Percentiles rank a stretch among this genome's conserved stretches.
Evolutionary conservation across 2,329 filamentous ascomycete species (phyloP).

Genomic region (Fusarium nodosum): DNA sequence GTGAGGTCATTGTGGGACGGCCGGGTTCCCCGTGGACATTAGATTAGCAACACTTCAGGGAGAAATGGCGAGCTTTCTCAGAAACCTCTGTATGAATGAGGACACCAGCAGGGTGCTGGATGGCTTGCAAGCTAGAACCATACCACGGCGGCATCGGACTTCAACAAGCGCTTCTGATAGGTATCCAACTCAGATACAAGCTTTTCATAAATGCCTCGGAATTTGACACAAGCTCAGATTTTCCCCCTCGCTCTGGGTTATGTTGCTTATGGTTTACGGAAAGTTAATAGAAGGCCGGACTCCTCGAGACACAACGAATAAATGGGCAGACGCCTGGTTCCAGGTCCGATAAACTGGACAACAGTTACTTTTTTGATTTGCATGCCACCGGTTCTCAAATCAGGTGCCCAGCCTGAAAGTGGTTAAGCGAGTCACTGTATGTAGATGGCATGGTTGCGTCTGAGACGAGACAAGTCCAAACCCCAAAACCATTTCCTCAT

Average conservation of each 20-base stretch:
- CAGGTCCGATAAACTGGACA: background rate
- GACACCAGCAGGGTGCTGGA: slow-evolving; percentile 20
- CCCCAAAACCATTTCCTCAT: slow-evolving; percentile 28
- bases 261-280: background rate
- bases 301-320: background rate
- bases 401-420: background rate
- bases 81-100: slow-evolving; percentile 26
- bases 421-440: slow-evolving; percentile 25
- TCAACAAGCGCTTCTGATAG: slow-evolving; percentile 5
- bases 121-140: slow-evolving; percentile 16
- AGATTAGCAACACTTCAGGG: slow-evolving; percentile 41
- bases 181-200: slow-evolving; percentile 4
- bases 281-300: background rate
- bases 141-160: slow-evolving; percentile 9
- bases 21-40: slow-evolving; percentile 30
- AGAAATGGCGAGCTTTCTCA: slow-evolving; percentile 46
- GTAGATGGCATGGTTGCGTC: slow-evolving; percentile 18
- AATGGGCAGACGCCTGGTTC: background rate
- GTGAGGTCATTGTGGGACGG: slow-evolving; percentile 43
- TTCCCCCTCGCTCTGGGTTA: background rate
- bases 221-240: slow-evolving; percentile 29
- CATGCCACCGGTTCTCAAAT: background rate
- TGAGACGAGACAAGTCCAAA: slow-evolving; percentile 36
- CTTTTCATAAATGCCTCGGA: slow-evolving; percentile 24
- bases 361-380: background rate